A percentile compares a stretch with the other conserved stretches of the same genome.
Conservation (phyloP, 345 rosid species). For the Populus simonii region DNA sequence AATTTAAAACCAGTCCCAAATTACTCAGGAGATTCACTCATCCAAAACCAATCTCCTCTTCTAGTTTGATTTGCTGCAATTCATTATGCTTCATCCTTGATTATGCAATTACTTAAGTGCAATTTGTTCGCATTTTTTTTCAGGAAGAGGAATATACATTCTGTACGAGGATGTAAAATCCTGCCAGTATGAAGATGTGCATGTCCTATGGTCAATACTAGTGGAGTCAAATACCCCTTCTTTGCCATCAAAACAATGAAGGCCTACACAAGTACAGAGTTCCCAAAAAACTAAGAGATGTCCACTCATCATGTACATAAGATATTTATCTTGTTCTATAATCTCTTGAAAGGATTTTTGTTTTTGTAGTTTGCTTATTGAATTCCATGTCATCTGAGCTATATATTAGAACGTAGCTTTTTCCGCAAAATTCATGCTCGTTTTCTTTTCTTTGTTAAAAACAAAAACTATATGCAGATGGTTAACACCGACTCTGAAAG, state of each 20-base stretch:
- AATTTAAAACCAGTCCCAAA: neutral
- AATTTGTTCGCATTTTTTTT: neutral
- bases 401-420: neutral
- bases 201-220: conserved; percentile 81
- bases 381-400: neutral
- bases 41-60: neutral
- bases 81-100: neutral
- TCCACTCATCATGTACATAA: conserved; percentile 29
- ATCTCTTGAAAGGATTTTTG: neutral
- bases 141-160: conserved; percentile 87
- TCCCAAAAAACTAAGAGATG: conserved; percentile 15
- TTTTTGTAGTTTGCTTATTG: neutral
- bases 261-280: neutral
- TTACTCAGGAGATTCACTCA: neutral
- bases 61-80: neutral
- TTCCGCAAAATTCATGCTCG: neutral
- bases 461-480: neutral
- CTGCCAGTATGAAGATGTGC: conserved; percentile 87
- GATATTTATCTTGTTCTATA: conserved; percentile 29
- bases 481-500: neutral
- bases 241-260: conserved; percentile 43
- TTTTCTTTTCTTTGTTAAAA: neutral
- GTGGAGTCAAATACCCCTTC: conserved; percentile 70
- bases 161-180: conserved; percentile 88
- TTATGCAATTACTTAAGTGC: neutral